Evolutionary conservation across 495 filamentous ascomycete genomes (phyloP), one percentile per base, ranked within the genome.

Genomic region (Aspergillus sclerotioniger): DNA sequence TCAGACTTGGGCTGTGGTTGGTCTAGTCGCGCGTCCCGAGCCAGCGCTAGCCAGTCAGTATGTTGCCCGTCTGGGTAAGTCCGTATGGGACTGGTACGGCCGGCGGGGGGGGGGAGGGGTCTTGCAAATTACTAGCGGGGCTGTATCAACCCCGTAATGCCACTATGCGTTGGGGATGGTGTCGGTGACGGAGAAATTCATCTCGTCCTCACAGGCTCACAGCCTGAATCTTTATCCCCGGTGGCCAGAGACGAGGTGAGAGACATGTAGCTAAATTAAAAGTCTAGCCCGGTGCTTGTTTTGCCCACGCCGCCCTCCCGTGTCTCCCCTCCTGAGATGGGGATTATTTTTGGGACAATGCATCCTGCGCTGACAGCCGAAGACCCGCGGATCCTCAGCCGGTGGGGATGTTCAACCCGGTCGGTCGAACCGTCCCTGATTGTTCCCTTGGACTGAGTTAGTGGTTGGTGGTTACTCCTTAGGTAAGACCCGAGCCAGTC

Each of bases 341-440:
- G 47, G 31, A 50, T 50, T 50, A 50, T 50, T 50, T 50, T 50
- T 50, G 47, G 37, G 47, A 50, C 25, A 33, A 17, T 53, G 51
- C 51, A 53, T 43, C 51, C 47, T 50, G 47, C 47, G 31, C 47
- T 50, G 47, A 50, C 47, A 50, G 47, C 47, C 47, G 47, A 50
- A 31, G 47, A 31, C 25, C 47, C 47, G 47, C 47, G 47, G 47
- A 50, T 50, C 47, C 47, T 41, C 37, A 41, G 10, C 37, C 5
- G 37, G 37, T 41, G 37, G 37, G 37, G 47, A 50, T 25, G 8
- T 17, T 13, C 16, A 21, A 44, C n/a, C 52, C 58, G 35, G 58
- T 35, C 47, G 58, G 58, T 45, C 39, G 29, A 56, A 60, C 53
- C 58, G 37, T 55, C 57, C 51, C 32, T 53, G 33, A 53, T 44